phyloP scores from a whole-genome alignment of 2,329 filamentous ascomycete genomes.

The Reticulascus tulasneorum region DNA sequence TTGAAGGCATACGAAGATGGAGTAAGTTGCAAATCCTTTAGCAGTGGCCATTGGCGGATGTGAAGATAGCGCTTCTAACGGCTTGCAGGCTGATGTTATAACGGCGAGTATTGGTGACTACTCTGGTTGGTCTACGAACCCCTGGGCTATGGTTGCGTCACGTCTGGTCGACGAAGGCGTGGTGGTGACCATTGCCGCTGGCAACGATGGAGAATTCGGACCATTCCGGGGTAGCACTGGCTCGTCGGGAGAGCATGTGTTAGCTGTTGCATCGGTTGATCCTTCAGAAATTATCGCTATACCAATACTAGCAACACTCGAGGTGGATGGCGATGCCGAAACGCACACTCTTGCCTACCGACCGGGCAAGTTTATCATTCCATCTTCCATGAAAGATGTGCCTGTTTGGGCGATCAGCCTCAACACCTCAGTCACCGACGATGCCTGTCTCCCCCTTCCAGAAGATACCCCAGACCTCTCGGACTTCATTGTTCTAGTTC shows the following conservation, averaged over 20 bases:
- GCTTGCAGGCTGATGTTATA: too few species aligned
- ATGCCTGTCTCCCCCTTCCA: constrained; percentile 21
- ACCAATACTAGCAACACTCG: constrained; percentile 11
- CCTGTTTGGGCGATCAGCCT: constrained; percentile 7
- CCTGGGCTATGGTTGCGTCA: constrained; percentile 18
- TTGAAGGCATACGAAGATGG: not conserved
- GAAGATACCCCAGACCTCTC: constrained; percentile 30
- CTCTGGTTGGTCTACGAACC: constrained; percentile 23
- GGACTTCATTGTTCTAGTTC: constrained; percentile 35
- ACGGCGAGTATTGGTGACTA: constrained; percentile 20
- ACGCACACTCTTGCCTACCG: not conserved
- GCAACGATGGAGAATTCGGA: constrained; percentile 20
- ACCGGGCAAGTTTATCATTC: constrained; percentile 8
- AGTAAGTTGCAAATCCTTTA: too few species aligned
- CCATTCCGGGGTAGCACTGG: constrained; percentile 18
- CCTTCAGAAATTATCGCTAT: constrained; percentile 13
- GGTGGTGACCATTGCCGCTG: constrained; percentile 20
- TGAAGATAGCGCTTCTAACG: too few species aligned
- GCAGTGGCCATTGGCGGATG: too few species aligned
- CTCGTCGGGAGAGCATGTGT: constrained; percentile 18
- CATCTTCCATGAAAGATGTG: constrained; percentile 3
- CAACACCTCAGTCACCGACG: constrained; percentile 11
- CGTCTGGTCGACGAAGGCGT: constrained; percentile 25
- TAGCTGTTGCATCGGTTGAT: constrained; percentile 19
- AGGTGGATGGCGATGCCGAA: not conserved